A percentile compares a stretch with the other conserved stretches of the same genome.
Conservation (phyloP, 257 asterid genomes). For the Solanum corneliomulleri region DNA sequence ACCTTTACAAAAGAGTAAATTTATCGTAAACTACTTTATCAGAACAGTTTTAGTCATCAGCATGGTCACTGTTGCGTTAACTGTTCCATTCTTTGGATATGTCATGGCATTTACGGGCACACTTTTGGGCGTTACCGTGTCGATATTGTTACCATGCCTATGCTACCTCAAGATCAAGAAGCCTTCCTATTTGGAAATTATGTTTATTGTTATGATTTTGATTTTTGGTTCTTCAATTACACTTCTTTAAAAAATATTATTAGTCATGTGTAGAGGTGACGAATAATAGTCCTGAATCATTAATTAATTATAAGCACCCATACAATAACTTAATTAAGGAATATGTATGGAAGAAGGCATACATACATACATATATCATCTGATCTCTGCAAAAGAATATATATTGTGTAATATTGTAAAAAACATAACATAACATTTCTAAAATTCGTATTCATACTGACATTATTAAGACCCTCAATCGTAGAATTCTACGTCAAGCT, state of each 20-base stretch:
- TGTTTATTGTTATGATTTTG: background rate
- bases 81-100: conserved; percentile 24
- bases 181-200: conserved; percentile 6
- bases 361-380: too few relatives aligned
- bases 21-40: background rate
- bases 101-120: conserved; percentile 49
- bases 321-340: too few relatives aligned
- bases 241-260: conserved; percentile 22
- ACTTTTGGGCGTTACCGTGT: conserved; percentile 10
- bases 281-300: too few relatives aligned
- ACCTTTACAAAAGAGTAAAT: background rate
- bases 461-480: rapidly evolving
- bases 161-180: conserved; percentile 39
- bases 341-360: too few relatives aligned
- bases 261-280: background rate
- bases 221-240: background rate
- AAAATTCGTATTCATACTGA: background rate
- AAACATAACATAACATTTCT: too few relatives aligned
- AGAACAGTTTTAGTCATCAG: conserved; percentile 8
- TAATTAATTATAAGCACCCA: too few relatives aligned
- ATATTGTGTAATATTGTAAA: too few relatives aligned
- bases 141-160: conserved; percentile 35
- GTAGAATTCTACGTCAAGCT: rapidly evolving
- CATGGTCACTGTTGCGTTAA: conserved; percentile 2
- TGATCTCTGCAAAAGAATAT: too few relatives aligned